phyloP scores from a whole-genome alignment of 768 basidiomycete species.

The Rhodotorula babjevae region DNA sequence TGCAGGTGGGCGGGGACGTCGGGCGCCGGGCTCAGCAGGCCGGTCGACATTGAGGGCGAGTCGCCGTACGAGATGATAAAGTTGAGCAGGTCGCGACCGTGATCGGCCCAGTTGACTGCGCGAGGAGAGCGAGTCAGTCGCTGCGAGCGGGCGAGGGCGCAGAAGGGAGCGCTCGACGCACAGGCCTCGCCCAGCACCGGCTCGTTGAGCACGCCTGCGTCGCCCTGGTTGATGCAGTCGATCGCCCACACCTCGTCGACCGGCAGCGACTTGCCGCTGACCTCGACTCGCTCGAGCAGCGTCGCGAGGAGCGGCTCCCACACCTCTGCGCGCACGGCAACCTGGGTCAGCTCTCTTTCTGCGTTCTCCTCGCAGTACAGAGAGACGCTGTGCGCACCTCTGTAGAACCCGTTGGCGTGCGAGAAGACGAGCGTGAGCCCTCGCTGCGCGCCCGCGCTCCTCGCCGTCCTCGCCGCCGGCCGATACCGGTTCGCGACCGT shows the following conservation, averaged over 20 bases:
- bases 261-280: slow-evolving; percentile 39
- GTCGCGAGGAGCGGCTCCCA: slow-evolving; percentile 67
- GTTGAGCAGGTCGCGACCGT: slow-evolving; percentile 69
- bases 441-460: neutral
- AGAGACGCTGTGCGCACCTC: slow-evolving; percentile 57
- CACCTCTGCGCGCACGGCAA: slow-evolving; percentile 52
- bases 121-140: neutral
- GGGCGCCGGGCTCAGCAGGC: neutral
- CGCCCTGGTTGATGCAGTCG: slow-evolving; percentile 81
- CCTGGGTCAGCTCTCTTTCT: neutral
- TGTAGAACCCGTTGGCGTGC: slow-evolving; percentile 83
- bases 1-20: neutral
- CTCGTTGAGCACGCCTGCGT: slow-evolving; percentile 68
- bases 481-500: slow-evolving; percentile 22
- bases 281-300: slow-evolving; percentile 52
- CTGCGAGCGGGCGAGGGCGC: neutral
- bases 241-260: slow-evolving; percentile 74
- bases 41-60: neutral
- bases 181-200: slow-evolving; percentile 58
- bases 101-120: slow-evolving; percentile 72
- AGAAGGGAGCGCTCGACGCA: slow-evolving; percentile 47
- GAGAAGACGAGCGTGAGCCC: slow-evolving; percentile 62
- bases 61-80: slow-evolving; percentile 65
- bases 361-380: neutral
- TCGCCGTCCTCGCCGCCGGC: neutral